These are phyloP conservation scores for Phytophthora fragariae DNA, from an alignment of 352 stramenopile species.

Conservation along the genomic window DNA sequence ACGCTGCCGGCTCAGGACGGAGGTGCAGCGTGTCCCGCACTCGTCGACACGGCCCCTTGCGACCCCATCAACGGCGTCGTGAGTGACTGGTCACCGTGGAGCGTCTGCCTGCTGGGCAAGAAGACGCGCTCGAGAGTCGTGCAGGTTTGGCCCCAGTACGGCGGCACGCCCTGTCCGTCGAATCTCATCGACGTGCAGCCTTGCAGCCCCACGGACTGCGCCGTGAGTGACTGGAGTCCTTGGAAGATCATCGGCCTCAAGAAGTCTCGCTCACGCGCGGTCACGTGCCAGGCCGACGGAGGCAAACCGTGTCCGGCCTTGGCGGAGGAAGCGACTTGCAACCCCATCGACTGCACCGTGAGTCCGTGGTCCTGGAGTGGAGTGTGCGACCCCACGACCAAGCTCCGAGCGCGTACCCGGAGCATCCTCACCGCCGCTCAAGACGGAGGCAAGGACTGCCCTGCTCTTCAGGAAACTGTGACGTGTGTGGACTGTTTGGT, in stretches of 20 bases:
- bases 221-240: slow-evolving; percentile 41
- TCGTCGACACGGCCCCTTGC: slow-evolving; percentile 42
- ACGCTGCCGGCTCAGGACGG: slow-evolving; percentile 36
- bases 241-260: slow-evolving; percentile 45
- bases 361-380: slow-evolving; percentile 50
- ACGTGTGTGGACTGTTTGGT: slow-evolving; percentile 54
- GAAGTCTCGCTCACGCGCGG: slow-evolving; percentile 49
- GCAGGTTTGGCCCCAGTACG: slow-evolving; percentile 44
- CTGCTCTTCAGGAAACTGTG: slow-evolving; percentile 46
- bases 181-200: slow-evolving; percentile 34
- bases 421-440: slow-evolving; percentile 40
- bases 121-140: slow-evolving; percentile 49
- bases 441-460: slow-evolving; percentile 53
- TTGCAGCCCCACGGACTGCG: slow-evolving; percentile 56
- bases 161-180: slow-evolving; percentile 41
- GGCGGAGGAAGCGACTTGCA: slow-evolving; percentile 46
- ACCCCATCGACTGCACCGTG: slow-evolving; percentile 53
- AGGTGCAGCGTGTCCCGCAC: slow-evolving; percentile 36
- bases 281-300: slow-evolving; percentile 50
- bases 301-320: slow-evolving; percentile 53
- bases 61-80: slow-evolving; percentile 57
- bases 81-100: slow-evolving; percentile 51
- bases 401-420: slow-evolving; percentile 40
- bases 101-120: slow-evolving; percentile 43
- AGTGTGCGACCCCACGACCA: slow-evolving; percentile 43